Evolutionary conservation across 371 early-diverging fungal species (phyloP).

Genomic region (Mucor piriformis): DNA sequence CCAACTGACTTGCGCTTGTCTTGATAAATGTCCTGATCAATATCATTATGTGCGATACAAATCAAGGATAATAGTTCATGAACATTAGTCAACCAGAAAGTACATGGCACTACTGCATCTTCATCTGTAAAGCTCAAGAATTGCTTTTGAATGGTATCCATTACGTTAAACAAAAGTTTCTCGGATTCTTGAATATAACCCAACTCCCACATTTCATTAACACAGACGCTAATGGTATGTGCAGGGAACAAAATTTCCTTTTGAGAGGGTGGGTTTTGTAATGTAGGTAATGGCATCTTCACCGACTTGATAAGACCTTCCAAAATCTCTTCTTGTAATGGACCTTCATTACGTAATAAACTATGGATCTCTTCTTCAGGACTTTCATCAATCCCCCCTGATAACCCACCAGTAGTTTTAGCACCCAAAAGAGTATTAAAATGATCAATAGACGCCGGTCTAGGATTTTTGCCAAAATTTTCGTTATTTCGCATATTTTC

Average conservation of each 20-base stretch:
- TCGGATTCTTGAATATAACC: slow-evolving; percentile 82
- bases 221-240: slow-evolving; percentile 82
- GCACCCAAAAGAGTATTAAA: slow-evolving; percentile 25
- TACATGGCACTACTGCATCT: slow-evolving; percentile 64
- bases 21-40: slow-evolving; percentile 39
- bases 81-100: slow-evolving; percentile 95
- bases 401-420: slow-evolving; percentile 23
- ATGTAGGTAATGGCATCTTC: slow-evolving; percentile 86
- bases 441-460: slow-evolving; percentile 51
- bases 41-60: slow-evolving; percentile 39
- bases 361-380: slow-evolving; percentile 58
- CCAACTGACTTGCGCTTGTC: slow-evolving; percentile 30
- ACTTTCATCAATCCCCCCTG: slow-evolving; percentile 37
- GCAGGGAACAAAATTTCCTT: slow-evolving; percentile 94
- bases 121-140: slow-evolving; percentile 61
- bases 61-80: slow-evolving; percentile 84
- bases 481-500: slow-evolving; percentile 45
- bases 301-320: slow-evolving; percentile 87
- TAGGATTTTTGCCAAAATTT: slow-evolving; percentile 32
- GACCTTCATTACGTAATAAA: slow-evolving; percentile 70
- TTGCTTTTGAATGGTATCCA: slow-evolving; percentile 81
- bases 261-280: slow-evolving; percentile 76
- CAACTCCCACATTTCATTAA: slow-evolving; percentile 84
- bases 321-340: slow-evolving; percentile 84
- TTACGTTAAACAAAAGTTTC: slow-evolving; percentile 79